Conservation (phyloP, 257 asterid species). For the Plantago elongata region DNA sequence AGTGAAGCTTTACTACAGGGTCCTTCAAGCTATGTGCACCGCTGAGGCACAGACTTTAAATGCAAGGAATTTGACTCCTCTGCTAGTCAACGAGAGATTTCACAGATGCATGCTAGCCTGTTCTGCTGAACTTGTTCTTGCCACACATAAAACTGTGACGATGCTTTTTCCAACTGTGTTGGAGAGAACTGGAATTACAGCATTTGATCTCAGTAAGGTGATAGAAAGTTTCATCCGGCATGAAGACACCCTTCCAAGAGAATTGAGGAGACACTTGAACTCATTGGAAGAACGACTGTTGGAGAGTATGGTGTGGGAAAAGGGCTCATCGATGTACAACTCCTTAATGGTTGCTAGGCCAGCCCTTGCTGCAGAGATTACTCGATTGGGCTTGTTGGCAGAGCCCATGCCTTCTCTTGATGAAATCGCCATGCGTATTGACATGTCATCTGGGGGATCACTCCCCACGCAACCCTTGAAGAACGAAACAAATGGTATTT, state of each 20-base stretch:
- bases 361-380: slow-evolving; percentile 73
- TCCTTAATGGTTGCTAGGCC: slow-evolving; percentile 86
- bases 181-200: slow-evolving; percentile 96
- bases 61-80: slow-evolving; percentile 67
- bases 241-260: slow-evolving; percentile 97
- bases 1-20: slow-evolving; percentile 82
- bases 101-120: slow-evolving; percentile 99
- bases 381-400: slow-evolving; percentile 81
- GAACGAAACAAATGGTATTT: slow-evolving; percentile 65
- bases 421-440: slow-evolving; percentile 79
- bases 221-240: slow-evolving; percentile 95
- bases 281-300: slow-evolving; percentile 91
- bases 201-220: slow-evolving; percentile 97
- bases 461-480: slow-evolving; percentile 46
- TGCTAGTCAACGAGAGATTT: slow-evolving; percentile 91
- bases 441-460: slow-evolving; percentile 46
- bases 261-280: slow-evolving; percentile 87
- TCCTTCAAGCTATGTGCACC: slow-evolving; percentile 81
- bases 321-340: slow-evolving; percentile 97
- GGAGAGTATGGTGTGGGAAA: slow-evolving; percentile 99
- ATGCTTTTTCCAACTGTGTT: slow-evolving; percentile 93
- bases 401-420: slow-evolving; percentile 98
- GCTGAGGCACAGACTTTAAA: slow-evolving; percentile 87
- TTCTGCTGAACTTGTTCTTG: slow-evolving; percentile 97
- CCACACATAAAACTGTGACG: slow-evolving; percentile 96